phyloP scores from a whole-genome alignment of 306 rosid genomes.

The Morella rubra region DNA sequence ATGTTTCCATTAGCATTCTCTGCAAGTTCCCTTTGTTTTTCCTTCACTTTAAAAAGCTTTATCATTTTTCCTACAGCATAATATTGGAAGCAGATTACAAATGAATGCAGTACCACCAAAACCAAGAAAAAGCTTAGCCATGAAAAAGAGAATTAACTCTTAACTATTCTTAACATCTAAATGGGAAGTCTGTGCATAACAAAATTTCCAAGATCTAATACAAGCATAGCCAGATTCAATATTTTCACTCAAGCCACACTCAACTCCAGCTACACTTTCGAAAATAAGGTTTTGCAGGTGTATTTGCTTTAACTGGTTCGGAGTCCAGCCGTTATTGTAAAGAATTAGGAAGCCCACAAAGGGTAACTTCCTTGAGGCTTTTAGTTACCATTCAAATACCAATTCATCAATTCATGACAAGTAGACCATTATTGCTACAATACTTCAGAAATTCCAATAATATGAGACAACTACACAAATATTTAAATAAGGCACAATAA shows the following conservation, averaged over 20 bases:
- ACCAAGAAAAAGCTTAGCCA: neutral
- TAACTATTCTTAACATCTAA: neutral
- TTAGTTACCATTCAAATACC: neutral
- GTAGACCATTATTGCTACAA: no score
- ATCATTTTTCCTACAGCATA: conserved; percentile 48
- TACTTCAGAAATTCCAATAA: neutral
- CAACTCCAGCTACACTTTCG: neutral
- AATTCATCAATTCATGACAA: neutral
- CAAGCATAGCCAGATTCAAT: neutral
- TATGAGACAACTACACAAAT: neutral
- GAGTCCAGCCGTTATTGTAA: neutral
- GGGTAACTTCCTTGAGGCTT: neutral
- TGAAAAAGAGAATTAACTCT: neutral
- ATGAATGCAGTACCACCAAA: neutral
- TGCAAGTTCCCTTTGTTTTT: conserved; percentile 54
- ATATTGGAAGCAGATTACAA: conserved; percentile 8
- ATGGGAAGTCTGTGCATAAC: neutral
- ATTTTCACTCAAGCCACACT: neutral
- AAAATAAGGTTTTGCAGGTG: neutral
- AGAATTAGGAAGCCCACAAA: neutral
- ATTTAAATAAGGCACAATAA: no score
- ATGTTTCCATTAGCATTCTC: conserved; percentile 47
- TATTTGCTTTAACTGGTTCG: neutral
- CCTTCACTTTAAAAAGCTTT: conserved; percentile 60
- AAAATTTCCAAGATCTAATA: no score